Percentiles rank a stretch among this genome's conserved stretches.
phyloP scores from a whole-genome alignment of 306 rosid genomes.

The Vicia faba region DNA sequence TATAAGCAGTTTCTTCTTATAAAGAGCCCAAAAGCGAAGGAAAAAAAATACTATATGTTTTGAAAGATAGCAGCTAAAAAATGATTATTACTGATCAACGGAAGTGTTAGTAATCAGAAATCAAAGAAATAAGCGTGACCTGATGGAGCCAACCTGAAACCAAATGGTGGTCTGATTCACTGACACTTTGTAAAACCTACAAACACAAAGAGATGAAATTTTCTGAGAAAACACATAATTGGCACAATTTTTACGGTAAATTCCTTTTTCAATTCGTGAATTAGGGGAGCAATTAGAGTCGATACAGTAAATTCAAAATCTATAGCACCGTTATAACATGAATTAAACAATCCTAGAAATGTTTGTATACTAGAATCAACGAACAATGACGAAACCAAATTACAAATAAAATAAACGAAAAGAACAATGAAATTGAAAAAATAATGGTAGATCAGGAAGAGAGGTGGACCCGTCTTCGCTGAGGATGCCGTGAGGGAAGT shows the following conservation, averaged over 20 bases:
- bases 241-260: neutral
- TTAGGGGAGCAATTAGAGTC: conserved; percentile 11
- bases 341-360: conserved; percentile 5
- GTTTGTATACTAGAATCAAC: conserved; percentile 11
- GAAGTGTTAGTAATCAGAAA: conserved; percentile 33
- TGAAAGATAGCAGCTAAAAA: too few relatives aligned
- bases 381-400: neutral
- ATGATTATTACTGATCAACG: neutral
- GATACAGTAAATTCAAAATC: conserved; percentile 27
- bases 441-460: conserved; percentile 25
- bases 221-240: conserved; percentile 22
- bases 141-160: conserved; percentile 99
- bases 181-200: conserved; percentile 83
- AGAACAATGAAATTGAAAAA: neutral
- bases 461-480: conserved; percentile 89
- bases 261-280: neutral
- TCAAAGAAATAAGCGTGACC: conserved; percentile 73
- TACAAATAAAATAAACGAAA: neutral
- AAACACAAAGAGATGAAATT: conserved; percentile 17
- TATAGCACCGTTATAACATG: neutral
- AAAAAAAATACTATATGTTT: too few relatives aligned
- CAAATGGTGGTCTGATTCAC: conserved; percentile 73
- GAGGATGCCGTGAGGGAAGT: conserved; percentile 81
- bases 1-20: too few relatives aligned
- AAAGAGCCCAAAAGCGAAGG: too few relatives aligned